Percentiles rank a stretch among this genome's conserved stretches.
phyloP scores from a whole-genome alignment of 345 rosid genomes.

The Streptanthus diversifolius region DNA sequence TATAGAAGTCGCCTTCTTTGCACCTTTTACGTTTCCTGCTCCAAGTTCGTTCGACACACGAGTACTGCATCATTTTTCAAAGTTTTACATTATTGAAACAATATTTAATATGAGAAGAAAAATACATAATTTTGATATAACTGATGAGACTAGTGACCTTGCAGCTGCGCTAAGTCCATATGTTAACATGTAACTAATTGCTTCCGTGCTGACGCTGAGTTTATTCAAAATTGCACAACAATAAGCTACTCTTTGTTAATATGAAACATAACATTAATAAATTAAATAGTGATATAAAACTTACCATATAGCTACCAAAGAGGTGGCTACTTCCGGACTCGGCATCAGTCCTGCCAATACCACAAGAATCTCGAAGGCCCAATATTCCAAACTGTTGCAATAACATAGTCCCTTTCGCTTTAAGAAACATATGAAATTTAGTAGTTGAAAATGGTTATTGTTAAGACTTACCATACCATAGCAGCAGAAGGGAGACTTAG shows the following conservation, averaged over 20 bases:
- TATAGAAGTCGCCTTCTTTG: conserved; percentile 49
- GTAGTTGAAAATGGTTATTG: not conserved
- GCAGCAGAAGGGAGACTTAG: conserved; percentile 70
- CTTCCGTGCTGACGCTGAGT: conserved; percentile 55
- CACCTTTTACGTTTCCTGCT: conserved; percentile 46
- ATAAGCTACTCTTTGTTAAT: not conserved
- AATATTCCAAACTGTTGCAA: conserved; percentile 52
- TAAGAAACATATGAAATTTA: not conserved
- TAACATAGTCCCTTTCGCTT: conserved; percentile 6
- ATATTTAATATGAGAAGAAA: not conserved
- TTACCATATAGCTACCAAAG: conserved; percentile 72
- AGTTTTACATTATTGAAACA: not conserved
- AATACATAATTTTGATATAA: not conserved
- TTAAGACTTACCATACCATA: conserved; percentile 64
- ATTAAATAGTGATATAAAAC: not conserved
- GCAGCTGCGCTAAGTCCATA: conserved; percentile 83
- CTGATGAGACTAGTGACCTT: conserved; percentile 45
- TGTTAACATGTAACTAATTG: conserved; percentile 56
- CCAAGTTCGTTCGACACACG: conserved; percentile 82
- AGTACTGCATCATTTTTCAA: conserved; percentile 44
- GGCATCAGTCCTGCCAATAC: conserved; percentile 71
- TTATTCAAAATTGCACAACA: not conserved
- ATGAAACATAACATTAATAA: not conserved
- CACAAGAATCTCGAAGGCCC: conserved; percentile 84
- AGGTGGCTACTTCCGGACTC: conserved; percentile 48